phyloP scores from a whole-genome alignment of 2,329 filamentous ascomycete species.

The Colletotrichum tabaci region DNA sequence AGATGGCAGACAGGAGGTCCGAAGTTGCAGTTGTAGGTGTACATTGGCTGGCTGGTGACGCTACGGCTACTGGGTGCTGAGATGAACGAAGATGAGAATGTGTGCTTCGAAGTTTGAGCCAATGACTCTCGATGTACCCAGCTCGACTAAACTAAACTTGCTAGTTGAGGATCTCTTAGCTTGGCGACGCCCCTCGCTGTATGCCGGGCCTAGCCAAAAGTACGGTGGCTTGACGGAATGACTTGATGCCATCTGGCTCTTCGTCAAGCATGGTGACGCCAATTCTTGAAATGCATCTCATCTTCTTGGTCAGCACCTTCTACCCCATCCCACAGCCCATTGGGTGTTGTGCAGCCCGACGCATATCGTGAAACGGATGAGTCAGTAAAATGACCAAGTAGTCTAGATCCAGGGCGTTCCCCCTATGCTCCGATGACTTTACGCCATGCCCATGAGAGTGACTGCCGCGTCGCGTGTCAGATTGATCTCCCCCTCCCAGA shows the following conservation, averaged over 20 bases:
- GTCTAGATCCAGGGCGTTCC: conserved; percentile 2
- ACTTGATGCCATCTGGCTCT: conserved; percentile 18
- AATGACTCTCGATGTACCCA: background rate
- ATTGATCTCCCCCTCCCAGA: conserved; percentile 14
- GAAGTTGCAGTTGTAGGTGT: conserved; percentile 7
- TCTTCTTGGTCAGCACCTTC: conserved; percentile 16
- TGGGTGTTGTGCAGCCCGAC: background rate
- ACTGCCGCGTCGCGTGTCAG: conserved; percentile 37
- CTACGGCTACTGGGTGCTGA: conserved; percentile 5
- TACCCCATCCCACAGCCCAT: background rate
- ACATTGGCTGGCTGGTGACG: conserved; percentile 15
- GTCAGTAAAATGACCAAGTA: conserved; percentile 18
- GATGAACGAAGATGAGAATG: conserved; percentile 13
- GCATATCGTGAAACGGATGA: conserved; percentile 18
- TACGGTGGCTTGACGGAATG: conserved; percentile 22
- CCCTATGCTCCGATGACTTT: conserved; percentile 3
- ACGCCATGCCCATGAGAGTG: conserved; percentile 6
- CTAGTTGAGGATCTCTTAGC: conserved; percentile 28
- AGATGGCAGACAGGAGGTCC: conserved; percentile 16
- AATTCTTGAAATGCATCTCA: conserved; percentile 1
- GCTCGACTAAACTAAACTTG: background rate
- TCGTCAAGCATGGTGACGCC: background rate
- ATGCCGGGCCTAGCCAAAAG: conserved; percentile 40
- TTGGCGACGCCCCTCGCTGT: conserved; percentile 31
- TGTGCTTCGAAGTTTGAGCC: conserved; percentile 1